A percentile compares a stretch with the other conserved stretches of the same genome.
These are phyloP conservation scores for Stemphylium beticola DNA, from an alignment of 2,329 filamentous ascomycete species.

Conservation along the genomic window DNA sequence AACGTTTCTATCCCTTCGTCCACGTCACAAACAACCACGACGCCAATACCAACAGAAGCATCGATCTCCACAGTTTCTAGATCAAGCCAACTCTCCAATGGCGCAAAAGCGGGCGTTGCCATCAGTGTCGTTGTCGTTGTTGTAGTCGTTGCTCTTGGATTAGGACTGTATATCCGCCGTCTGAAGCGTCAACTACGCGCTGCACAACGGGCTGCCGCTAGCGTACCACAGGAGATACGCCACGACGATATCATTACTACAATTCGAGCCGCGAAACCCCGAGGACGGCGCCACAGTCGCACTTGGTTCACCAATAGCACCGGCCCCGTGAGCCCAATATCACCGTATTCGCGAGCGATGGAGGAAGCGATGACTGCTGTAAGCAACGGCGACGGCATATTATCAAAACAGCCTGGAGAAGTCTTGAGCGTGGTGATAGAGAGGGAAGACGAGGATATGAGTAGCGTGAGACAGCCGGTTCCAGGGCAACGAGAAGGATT, in stretches of 20 bases:
- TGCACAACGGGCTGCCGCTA: slow-evolving; percentile 23
- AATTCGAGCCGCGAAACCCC: background rate
- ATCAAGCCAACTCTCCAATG: slow-evolving; percentile 21
- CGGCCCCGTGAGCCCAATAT: slow-evolving; percentile 18
- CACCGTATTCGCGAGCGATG: background rate
- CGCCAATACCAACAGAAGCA: slow-evolving; percentile 15
- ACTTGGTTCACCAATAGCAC: background rate
- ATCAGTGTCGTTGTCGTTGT: slow-evolving; percentile 21
- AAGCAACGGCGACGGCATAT: slow-evolving; percentile 15
- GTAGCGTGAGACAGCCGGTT: slow-evolving; percentile 27
- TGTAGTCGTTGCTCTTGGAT: slow-evolving; percentile 17
- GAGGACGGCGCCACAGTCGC: background rate
- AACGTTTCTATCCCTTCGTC: background rate
- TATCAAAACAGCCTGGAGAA: slow-evolving; percentile 28
- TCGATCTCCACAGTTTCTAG: slow-evolving; percentile 17
- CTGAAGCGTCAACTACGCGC: slow-evolving; percentile 29
- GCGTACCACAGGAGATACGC: slow-evolving; percentile 16
- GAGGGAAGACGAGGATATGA: slow-evolving; percentile 27
- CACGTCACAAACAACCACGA: background rate
- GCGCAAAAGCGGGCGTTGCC: slow-evolving; percentile 34
- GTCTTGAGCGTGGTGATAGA: slow-evolving; percentile 32
- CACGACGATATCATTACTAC: slow-evolving; percentile 4
- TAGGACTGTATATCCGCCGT: slow-evolving; percentile 34
- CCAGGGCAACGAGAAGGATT: slow-evolving; percentile 36
- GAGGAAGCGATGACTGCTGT: slow-evolving; percentile 5